Percentiles rank a stretch among this genome's conserved stretches.
Conservation (phyloP, 108 stramenopile species). For the Skeletonema potamos region DNA sequence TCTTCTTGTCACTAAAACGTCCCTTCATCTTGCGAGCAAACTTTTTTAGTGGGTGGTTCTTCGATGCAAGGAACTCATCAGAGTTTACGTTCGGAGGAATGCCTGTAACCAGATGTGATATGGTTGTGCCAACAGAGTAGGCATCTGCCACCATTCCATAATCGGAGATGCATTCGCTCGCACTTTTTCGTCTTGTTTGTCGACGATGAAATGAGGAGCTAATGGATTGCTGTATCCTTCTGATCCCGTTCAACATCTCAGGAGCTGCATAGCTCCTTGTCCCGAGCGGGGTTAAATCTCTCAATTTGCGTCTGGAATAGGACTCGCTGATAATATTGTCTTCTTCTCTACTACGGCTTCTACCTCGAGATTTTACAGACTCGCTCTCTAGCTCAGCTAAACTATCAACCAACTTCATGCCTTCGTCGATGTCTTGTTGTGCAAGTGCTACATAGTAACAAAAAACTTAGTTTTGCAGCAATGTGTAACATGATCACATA, state of each 20-base stretch:
- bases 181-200: conserved; percentile 49
- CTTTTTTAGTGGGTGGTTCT: conserved; percentile 27
- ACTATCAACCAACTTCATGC: conserved; percentile 6
- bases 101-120: conserved; percentile 78
- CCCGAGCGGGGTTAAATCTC: conserved; percentile 59
- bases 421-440: conserved; percentile 30
- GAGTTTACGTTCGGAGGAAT: conserved; percentile 74
- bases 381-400: neutral
- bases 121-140: conserved; percentile 79
- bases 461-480: neutral
- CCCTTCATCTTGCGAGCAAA: conserved; percentile 25
- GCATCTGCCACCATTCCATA: conserved; percentile 90
- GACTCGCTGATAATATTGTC: conserved; percentile 14
- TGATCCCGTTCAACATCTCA: conserved; percentile 49
- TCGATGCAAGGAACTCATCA: conserved; percentile 59
- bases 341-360: conserved; percentile 9
- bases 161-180: conserved; percentile 74
- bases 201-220: conserved; percentile 31
- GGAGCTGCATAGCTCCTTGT: conserved; percentile 86
- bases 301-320: conserved; percentile 2
- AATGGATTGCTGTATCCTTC: neutral
- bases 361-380: conserved; percentile 4
- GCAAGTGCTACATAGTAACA: conserved; percentile 33
- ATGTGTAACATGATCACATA: too few relatives aligned
- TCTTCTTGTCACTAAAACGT: conserved; percentile 4